These are phyloP conservation scores for Cercophora newfieldiana DNA, from an alignment of 495 filamentous ascomycete species.

Conservation along the genomic window DNA sequence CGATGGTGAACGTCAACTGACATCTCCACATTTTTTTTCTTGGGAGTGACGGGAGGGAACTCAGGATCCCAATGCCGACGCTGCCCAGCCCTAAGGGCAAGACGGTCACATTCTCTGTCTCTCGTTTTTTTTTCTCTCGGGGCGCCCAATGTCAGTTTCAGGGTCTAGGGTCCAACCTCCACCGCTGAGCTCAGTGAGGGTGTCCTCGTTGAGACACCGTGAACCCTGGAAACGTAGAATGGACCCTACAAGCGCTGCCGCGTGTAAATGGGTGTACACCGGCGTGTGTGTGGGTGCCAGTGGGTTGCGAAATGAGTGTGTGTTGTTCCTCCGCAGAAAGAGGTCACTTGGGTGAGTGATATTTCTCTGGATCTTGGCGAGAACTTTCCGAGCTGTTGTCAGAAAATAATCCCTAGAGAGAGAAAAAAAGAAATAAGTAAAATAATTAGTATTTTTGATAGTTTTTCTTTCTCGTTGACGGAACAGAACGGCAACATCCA, in stretches of 20 bases:
- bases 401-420: no score
- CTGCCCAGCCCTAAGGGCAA: no score
- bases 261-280: background rate
- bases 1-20: background rate
- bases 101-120: background rate
- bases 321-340: background rate
- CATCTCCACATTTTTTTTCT: background rate
- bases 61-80: background rate
- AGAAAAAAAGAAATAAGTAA: background rate
- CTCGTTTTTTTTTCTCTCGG: background rate
- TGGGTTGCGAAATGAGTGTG: background rate
- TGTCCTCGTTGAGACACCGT: background rate
- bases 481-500: background rate
- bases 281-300: background rate
- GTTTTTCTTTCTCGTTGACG: background rate
- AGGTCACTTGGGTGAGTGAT: background rate
- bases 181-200: background rate
- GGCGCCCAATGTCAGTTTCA: background rate
- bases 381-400: no score
- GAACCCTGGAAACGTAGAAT: background rate
- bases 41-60: background rate
- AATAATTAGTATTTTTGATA: no score
- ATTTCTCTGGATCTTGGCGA: background rate
- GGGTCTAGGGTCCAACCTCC: background rate
- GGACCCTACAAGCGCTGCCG: background rate